Evolutionary conservation across 2,329 filamentous ascomycete species (phyloP).

Genomic region (Lasiodiplodia gonubiensis): DNA sequence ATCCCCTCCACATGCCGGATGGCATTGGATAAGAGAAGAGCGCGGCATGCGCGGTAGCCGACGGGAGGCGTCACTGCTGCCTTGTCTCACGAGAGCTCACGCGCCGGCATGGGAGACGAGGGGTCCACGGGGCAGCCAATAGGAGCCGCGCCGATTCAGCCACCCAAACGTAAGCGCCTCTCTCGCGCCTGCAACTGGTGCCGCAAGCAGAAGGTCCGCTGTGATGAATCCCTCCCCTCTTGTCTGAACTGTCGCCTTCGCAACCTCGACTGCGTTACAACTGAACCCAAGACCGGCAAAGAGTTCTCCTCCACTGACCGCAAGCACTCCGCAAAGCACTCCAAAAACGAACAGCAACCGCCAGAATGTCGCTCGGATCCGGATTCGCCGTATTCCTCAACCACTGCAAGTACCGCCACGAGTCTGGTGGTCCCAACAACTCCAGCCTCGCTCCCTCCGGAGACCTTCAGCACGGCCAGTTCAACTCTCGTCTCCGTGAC

Average conservation of each 20-base stretch:
- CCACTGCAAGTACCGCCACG: slow-evolving; percentile 24
- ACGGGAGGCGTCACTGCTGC: not conserved
- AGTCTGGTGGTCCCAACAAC: slow-evolving; percentile 11
- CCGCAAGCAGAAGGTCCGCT: slow-evolving; percentile 31
- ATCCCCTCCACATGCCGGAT: slow-evolving; percentile 12
- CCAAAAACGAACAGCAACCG: not conserved
- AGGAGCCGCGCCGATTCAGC: not conserved
- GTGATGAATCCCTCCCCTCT: slow-evolving; percentile 31
- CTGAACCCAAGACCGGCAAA: slow-evolving; percentile 21
- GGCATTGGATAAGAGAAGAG: slow-evolving; percentile 12
- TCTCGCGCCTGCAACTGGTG: slow-evolving; percentile 31
- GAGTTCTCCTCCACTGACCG: slow-evolving; percentile 5
- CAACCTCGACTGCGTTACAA: slow-evolving; percentile 29
- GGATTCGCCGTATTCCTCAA: slow-evolving; percentile 25
- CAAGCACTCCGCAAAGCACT: slow-evolving; percentile 10
- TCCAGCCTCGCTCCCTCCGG: not conserved
- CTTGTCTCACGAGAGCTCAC: slow-evolving; percentile 15
- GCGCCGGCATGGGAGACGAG: slow-evolving; percentile 2
- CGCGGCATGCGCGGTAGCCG: slow-evolving; percentile 12
- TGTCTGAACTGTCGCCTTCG: slow-evolving; percentile 26
- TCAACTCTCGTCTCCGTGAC: not conserved
- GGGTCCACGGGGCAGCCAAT: slow-evolving; percentile 10
- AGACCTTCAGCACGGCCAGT: not conserved
- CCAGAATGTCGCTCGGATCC: slow-evolving; percentile 20
- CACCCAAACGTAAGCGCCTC: slow-evolving; percentile 29